These are phyloP conservation scores for Trichoderma sp. DNA, from an alignment of 2,329 filamentous ascomycete genomes.

Conservation along the genomic window DNA sequence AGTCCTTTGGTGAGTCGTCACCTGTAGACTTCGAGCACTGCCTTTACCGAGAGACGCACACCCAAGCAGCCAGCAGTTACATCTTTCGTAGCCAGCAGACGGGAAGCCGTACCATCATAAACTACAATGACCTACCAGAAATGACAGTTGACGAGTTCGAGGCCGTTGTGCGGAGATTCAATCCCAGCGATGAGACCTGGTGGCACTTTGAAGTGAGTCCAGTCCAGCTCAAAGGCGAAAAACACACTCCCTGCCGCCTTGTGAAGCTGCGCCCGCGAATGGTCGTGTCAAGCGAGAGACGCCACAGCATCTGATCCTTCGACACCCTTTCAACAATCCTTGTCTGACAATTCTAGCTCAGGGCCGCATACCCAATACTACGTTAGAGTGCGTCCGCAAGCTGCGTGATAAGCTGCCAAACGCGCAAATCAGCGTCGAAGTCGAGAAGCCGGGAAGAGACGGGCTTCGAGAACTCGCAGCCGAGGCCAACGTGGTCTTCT, in stretches of 20 bases:
- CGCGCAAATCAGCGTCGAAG: slow-evolving; percentile 65
- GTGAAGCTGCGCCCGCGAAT: not conserved
- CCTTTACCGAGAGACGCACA: slow-evolving; percentile 57
- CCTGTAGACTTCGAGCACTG: slow-evolving; percentile 55
- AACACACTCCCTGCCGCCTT: not conserved
- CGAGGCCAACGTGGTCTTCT: slow-evolving; percentile 71
- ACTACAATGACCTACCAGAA: slow-evolving; percentile 66
- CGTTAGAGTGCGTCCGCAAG: slow-evolving; percentile 58
- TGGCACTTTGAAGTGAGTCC: slow-evolving; percentile 69
- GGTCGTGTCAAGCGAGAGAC: not conserved
- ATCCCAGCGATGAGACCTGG: slow-evolving; percentile 49
- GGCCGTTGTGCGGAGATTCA: slow-evolving; percentile 42
- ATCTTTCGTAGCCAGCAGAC: slow-evolving; percentile 63
- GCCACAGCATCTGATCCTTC: slow-evolving; percentile 1
- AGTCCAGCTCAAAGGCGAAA: not conserved
- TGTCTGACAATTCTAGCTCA: slow-evolving; percentile 30
- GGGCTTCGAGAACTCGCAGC: slow-evolving; percentile 61
- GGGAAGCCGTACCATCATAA: slow-evolving; percentile 69
- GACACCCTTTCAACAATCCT: not conserved
- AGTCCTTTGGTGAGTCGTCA: slow-evolving; percentile 51
- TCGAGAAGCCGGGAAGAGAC: slow-evolving; percentile 67
- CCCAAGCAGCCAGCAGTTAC: slow-evolving; percentile 66
- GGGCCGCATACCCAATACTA: slow-evolving; percentile 66
- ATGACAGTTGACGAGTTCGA: slow-evolving; percentile 66
- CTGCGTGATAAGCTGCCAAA: slow-evolving; percentile 49